These are phyloP conservation scores for Neovahlkampfia damariscottae DNA, from an alignment of 78 protist species.

Conservation along the genomic window DNA sequence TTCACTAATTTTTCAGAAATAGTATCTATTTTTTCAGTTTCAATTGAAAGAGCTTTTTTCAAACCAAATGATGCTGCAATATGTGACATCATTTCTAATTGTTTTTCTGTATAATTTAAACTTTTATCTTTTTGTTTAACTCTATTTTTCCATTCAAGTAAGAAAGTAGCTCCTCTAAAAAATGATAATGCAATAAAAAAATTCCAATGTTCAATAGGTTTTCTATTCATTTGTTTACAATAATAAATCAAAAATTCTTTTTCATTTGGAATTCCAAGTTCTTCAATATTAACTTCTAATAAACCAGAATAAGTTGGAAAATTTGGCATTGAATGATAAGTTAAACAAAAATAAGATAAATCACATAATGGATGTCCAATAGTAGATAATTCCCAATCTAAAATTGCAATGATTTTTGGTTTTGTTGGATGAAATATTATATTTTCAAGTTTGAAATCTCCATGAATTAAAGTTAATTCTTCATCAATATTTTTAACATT, in stretches of 20 bases:
- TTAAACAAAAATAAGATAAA: constrained; percentile 29
- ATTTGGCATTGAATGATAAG: constrained; percentile 17
- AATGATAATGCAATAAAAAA: background rate
- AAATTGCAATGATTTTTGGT: constrained; percentile 34
- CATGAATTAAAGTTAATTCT: constrained; percentile 7
- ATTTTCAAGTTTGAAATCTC: constrained; percentile 46
- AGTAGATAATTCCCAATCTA: constrained; percentile 61
- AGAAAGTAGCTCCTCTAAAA: too few relatives aligned
- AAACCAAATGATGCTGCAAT: too few relatives aligned
- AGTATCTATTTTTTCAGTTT: too few relatives aligned
- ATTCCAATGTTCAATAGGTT: background rate
- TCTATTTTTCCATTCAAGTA: too few relatives aligned
- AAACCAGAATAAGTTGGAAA: background rate
- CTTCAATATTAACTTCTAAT: background rate
- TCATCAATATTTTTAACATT: background rate
- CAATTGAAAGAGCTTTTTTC: too few relatives aligned
- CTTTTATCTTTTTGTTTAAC: too few relatives aligned
- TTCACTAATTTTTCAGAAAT: too few relatives aligned
- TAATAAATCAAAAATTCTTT: background rate
- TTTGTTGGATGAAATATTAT: constrained; percentile 32
- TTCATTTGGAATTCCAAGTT: constrained; percentile 1
- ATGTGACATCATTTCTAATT: too few relatives aligned
- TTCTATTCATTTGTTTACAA: background rate
- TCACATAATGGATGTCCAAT: constrained; percentile 49
- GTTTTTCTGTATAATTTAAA: too few relatives aligned